phyloP scores from a whole-genome alignment of 2,329 filamentous ascomycete species.

The Colletotrichum horii region DNA sequence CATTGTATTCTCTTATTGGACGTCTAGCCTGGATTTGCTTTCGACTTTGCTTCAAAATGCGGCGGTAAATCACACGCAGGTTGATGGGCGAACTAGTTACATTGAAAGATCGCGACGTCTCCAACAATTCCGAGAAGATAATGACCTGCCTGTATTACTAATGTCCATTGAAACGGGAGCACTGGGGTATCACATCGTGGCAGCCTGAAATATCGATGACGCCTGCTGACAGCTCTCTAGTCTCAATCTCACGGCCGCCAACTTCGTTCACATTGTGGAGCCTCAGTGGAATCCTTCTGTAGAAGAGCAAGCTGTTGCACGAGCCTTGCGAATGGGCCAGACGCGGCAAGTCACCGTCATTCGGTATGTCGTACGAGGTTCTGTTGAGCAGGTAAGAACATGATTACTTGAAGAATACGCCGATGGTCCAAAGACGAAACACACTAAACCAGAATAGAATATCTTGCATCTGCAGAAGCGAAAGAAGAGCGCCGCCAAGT shows the following conservation, averaged over 20 bases:
- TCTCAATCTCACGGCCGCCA: not conserved
- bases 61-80: fast-evolving
- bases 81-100: no score
- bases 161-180: not conserved
- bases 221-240: fast-evolving
- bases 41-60: no score
- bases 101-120: no score
- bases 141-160: no score
- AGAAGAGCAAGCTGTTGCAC: fast-evolving
- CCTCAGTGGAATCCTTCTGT: not conserved
- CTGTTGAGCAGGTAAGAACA: not conserved
- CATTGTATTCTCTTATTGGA: no score
- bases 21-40: no score
- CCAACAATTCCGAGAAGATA: no score
- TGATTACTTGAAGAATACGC: no score
- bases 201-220: no score
- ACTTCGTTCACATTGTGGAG: not conserved
- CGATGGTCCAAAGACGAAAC: no score
- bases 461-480: not conserved
- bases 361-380: fast-evolving
- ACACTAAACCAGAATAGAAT: not conserved
- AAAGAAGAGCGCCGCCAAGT: fast-evolving
- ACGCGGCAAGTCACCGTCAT: fast-evolving
- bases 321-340: fast-evolving
- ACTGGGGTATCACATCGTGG: fast-evolving